Evolutionary conservation across 2,329 filamentous ascomycete genomes (phyloP).

Genomic region (Talaromyces amestolkiae): DNA sequence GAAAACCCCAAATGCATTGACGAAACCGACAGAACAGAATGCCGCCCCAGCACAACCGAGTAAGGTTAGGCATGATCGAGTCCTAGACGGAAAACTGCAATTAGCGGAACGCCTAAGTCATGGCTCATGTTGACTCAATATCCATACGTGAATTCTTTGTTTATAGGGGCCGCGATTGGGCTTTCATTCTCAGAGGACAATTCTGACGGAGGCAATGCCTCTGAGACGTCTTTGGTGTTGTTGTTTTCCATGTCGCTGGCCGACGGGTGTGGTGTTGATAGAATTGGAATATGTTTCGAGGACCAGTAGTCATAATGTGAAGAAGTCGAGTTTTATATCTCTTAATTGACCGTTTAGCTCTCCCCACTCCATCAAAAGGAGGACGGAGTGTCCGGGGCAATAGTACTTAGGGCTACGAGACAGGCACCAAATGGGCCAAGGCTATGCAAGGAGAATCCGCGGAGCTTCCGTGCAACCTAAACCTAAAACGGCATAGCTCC

Average conservation of each 20-base stretch:
- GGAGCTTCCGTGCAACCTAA: slow-evolving; percentile 7
- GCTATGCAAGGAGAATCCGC: not conserved
- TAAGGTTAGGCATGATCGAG: slow-evolving; percentile 29
- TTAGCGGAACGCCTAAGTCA: not conserved
- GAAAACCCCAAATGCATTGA: slow-evolving; percentile 40
- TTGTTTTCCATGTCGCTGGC: slow-evolving; percentile 3
- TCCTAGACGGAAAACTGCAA: slow-evolving; percentile 20
- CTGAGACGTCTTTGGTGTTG: not conserved
- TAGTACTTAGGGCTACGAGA: not conserved
- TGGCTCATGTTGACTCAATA: not conserved
- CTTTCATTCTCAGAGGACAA: not conserved
- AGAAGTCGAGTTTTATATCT: not conserved
- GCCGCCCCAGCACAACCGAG: slow-evolving; percentile 30
- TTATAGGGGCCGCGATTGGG: not conserved
- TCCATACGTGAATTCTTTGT: slow-evolving; percentile 29
- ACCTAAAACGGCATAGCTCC: not conserved
- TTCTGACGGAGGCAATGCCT: not conserved
- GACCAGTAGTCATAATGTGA: not conserved
- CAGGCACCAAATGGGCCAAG: not conserved
- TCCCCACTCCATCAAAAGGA: not conserved
- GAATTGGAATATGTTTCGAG: not conserved
- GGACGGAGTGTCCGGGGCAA: not conserved
- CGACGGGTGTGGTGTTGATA: too few species aligned
- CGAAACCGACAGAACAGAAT: slow-evolving; percentile 40
- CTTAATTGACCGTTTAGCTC: not conserved